These are phyloP conservation scores for Zoysia pacifica DNA, from an alignment of 176 grass and related monocot genomes.

Conservation along the genomic window DNA sequence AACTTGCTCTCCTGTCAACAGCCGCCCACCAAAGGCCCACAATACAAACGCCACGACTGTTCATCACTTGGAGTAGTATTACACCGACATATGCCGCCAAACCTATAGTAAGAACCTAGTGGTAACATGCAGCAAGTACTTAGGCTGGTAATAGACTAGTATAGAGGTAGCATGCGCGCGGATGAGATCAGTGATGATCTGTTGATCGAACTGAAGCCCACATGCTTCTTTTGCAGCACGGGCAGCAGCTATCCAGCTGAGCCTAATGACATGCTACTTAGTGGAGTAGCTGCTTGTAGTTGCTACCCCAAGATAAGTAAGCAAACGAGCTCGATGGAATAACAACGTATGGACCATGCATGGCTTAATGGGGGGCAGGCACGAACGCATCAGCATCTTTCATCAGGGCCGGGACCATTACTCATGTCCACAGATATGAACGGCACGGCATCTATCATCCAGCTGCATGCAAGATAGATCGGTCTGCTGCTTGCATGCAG, in stretches of 20 bases:
- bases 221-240: constrained; percentile 6
- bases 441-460: neutral
- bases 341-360: neutral
- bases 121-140: neutral
- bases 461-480: neutral
- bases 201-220: neutral
- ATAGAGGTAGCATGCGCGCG: constrained; percentile 21
- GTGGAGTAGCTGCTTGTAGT: neutral
- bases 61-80: neutral
- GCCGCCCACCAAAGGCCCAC: neutral
- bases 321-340: constrained; percentile 7
- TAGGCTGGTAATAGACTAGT: neutral
- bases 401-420: constrained; percentile 47
- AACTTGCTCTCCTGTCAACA: neutral
- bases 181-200: constrained; percentile 12
- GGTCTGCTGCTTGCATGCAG: constrained; percentile 34
- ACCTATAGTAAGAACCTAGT: neutral
- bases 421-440: constrained; percentile 49
- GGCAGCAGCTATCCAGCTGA: neutral
- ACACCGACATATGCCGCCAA: neutral
- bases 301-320: constrained; percentile 45
- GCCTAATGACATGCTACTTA: neutral
- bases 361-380: constrained; percentile 26
- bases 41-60: neutral
- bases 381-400: constrained; percentile 5